phyloP scores from a whole-genome alignment of 352 stramenopile genomes.

The Hyaloperonospora brassicae region DNA sequence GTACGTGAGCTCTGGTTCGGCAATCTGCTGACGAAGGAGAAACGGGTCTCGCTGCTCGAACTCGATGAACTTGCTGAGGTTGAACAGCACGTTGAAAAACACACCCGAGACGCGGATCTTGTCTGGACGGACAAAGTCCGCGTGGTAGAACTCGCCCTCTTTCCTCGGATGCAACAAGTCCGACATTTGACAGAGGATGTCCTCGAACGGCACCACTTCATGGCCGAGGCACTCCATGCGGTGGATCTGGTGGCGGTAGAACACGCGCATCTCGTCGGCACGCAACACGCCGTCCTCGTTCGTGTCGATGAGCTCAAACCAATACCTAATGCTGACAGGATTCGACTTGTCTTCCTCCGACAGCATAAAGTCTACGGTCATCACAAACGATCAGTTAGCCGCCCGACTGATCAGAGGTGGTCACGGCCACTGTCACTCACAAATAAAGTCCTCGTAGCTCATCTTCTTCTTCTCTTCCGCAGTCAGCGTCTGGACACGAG shows the following conservation, averaged over 20 bases:
- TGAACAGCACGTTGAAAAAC: conserved; percentile 99
- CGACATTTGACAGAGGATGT: conserved; percentile 98
- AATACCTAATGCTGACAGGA: conserved; percentile 93
- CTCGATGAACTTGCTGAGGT: conserved; percentile 98
- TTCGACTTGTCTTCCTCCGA: conserved; percentile 99
- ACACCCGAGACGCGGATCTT: conserved; percentile 90
- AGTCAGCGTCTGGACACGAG: conserved; percentile 65
- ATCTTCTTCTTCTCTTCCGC: conserved; percentile 83
- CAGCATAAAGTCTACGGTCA: conserved; percentile 93
- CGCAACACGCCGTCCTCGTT: conserved; percentile 95
- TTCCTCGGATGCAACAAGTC: conserved; percentile 69
- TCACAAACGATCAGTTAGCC: conserved; percentile 1
- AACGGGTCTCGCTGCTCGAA: conserved; percentile 99
- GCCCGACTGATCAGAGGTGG: background rate
- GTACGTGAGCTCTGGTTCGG: conserved; percentile 81
- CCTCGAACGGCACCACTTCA: conserved; percentile 96
- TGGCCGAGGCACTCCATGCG: conserved; percentile 97
- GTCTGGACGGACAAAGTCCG: conserved; percentile 75
- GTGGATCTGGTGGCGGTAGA: conserved; percentile 92
- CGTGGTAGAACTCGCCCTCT: conserved; percentile 75
- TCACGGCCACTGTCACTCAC: conserved; percentile 25
- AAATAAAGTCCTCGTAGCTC: conserved; percentile 89
- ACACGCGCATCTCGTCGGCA: conserved; percentile 93
- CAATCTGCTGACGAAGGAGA: conserved; percentile 90
- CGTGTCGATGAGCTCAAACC: conserved; percentile 97